phyloP scores from a whole-genome alignment of 441 rosid species.

The Croton setiger region DNA sequence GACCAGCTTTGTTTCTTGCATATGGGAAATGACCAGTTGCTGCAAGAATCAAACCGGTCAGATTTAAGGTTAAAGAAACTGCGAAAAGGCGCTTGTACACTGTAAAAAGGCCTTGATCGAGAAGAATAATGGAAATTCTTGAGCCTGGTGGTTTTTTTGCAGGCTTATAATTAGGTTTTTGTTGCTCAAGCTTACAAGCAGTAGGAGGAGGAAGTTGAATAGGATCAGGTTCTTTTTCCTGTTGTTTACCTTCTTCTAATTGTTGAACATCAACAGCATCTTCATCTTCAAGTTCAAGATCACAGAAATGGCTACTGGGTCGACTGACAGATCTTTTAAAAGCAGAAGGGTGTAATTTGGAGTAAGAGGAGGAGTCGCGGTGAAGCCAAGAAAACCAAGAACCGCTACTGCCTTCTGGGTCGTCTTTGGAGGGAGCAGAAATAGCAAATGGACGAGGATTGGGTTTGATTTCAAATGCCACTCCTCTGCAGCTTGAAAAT shows the following conservation, averaged over 20 bases:
- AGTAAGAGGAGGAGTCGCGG: slow-evolving; percentile 25
- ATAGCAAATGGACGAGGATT: slow-evolving; percentile 42
- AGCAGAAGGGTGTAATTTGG: slow-evolving; percentile 33
- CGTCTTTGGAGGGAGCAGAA: slow-evolving; percentile 15
- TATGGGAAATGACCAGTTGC: too few species aligned
- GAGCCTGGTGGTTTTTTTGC: slow-evolving; percentile 29
- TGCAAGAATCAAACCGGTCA: too few species aligned
- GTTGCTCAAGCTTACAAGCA: slow-evolving; percentile 28
- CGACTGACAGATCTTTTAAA: slow-evolving; percentile 35
- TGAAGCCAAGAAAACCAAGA: slow-evolving; percentile 32
- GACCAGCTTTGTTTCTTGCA: too few species aligned
- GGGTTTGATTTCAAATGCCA: slow-evolving; percentile 54
- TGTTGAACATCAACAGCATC: slow-evolving; percentile 16
- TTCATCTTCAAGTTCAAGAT: slow-evolving; percentile 33
- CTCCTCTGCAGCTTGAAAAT: slow-evolving; percentile 64
- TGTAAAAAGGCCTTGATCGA: slow-evolving; percentile 68
- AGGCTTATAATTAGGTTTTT: slow-evolving; percentile 17
- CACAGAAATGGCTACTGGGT: slow-evolving; percentile 60
- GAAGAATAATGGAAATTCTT: slow-evolving; percentile 52
- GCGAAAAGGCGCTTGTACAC: slow-evolving; percentile 60
- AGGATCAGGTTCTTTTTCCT: slow-evolving; percentile 24
- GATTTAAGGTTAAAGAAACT: slow-evolving; percentile 39
- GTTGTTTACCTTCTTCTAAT: slow-evolving; percentile 40
- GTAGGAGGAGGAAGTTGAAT: not conserved
- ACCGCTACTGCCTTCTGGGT: slow-evolving; percentile 11